Conservation (phyloP, 257 asterid species). For the Ilex aquifolium region DNA sequence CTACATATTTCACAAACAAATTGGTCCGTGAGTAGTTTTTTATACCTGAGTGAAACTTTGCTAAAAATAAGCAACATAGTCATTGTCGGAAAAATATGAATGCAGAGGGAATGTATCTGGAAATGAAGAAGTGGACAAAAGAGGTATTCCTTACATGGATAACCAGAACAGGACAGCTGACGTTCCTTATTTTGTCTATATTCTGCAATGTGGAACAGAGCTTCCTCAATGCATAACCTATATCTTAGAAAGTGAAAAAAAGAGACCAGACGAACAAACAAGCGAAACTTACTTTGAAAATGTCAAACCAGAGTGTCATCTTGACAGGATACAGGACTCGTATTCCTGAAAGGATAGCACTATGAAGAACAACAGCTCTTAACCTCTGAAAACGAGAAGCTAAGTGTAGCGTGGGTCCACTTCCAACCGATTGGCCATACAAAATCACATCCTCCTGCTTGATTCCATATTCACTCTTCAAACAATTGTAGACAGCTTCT, state of each 20-base stretch:
- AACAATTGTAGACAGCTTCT: slow-evolving; percentile 83
- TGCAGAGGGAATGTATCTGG: slow-evolving; percentile 5
- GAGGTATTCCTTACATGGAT: slow-evolving; percentile 72
- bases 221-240: slow-evolving; percentile 8
- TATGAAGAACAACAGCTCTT: slow-evolving; percentile 90
- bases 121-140: slow-evolving; percentile 2
- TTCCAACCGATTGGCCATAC: slow-evolving; percentile 97
- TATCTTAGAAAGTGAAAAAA: slow-evolving; percentile 4
- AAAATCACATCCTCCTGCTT: slow-evolving; percentile 90
- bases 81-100: not conserved
- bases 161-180: slow-evolving; percentile 87
- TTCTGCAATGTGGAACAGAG: slow-evolving; percentile 40
- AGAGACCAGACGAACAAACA: not conserved
- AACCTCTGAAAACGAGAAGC: slow-evolving; percentile 71
- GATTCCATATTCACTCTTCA: slow-evolving; percentile 74
- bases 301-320: slow-evolving; percentile 98
- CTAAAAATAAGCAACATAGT: too few species aligned
- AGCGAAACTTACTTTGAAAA: slow-evolving; percentile 66
- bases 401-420: slow-evolving; percentile 92
- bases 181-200: slow-evolving; percentile 82
- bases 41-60: not conserved
- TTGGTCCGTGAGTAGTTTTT: too few species aligned
- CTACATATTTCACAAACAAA: too few species aligned
- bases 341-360: slow-evolving; percentile 98
- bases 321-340: slow-evolving; percentile 88